Evolutionary conservation across 176 grass and related monocot species (phyloP).

Genomic region (Leersia perrieri): DNA sequence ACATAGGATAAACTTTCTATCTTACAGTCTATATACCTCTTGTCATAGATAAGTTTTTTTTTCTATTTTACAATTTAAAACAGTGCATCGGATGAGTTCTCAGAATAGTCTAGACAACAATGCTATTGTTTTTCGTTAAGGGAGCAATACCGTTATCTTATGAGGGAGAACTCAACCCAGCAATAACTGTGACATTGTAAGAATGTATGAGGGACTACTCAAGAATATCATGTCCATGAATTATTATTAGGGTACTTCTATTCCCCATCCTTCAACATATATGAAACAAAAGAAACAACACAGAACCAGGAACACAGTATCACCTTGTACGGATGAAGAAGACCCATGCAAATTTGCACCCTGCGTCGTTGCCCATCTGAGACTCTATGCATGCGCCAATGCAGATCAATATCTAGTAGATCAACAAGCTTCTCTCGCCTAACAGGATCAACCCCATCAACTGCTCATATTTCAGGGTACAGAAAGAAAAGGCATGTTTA

Average conservation of each 20-base stretch:
- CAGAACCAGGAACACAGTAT: conserved; percentile 15
- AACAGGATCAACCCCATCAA: conserved; percentile 87
- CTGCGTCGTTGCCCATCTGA: conserved; percentile 92
- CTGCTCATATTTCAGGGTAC: conserved; percentile 55
- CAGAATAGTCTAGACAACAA: conserved; percentile 7
- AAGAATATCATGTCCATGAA: background rate
- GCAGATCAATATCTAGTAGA: conserved; percentile 91
- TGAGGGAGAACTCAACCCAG: background rate
- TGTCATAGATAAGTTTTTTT: too few species aligned
- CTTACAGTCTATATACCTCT: background rate
- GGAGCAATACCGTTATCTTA: background rate
- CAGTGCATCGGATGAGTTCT: background rate
- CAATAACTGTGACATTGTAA: background rate
- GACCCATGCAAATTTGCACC: conserved; percentile 98
- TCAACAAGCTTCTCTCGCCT: conserved; percentile 85
- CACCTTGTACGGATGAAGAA: conserved; percentile 98
- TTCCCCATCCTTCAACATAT: background rate
- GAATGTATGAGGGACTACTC: background rate
- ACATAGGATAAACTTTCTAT: background rate
- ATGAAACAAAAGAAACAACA: background rate
- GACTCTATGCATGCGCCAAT: conserved; percentile 99
- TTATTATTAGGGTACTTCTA: background rate
- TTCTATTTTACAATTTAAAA: background rate
- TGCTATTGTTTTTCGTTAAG: background rate
- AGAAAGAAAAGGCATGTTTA: conserved; percentile 20